Base-by-base conservation (phyloP, 768 basidiomycete genomes). In the Ramaria sp. region DNA sequence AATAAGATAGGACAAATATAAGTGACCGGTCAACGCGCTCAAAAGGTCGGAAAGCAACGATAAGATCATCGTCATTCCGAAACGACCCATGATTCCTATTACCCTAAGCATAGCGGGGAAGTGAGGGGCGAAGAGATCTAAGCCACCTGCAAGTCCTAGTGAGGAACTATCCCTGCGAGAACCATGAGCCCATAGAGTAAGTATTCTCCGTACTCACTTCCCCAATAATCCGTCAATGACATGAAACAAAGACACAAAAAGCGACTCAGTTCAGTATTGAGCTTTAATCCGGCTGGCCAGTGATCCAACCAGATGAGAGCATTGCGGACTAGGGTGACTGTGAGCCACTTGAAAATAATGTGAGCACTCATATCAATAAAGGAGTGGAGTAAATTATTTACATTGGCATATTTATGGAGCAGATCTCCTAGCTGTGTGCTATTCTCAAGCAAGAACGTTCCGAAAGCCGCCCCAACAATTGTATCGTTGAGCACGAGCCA, bases 201-300 rank as follows among this genome's bases (percentile, higher is more conserved):
- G 15, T 42, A n/a, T n/a, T 17, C 34, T 22, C 75, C 9, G 34
- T 13, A 37, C 86, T 48, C 57, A 93, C 93, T 70, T 5, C 77
- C 81, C 91, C 91, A 97, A 2, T 78, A 63, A 0, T 73, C 74
- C 15, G 90, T 78, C 13, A 89, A 60, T 24, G 76, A 77, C 2
- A 84, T 73, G 51, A 96, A 84, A 0, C 79, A 75, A 58, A 82
- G 77, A n/a, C 84, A 81, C 64, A 91, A 87, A 66, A 96, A 87
- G 24, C 76, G 73, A 62, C 91, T 90, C n/a, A 99, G 77, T 63
- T 97, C 90, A 0, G 91, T 90, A 65, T 98, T 98, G 53, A 99
- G 82, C 69, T 99, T 99, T 41, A 99, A 72, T 0, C 96, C 95
- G 1, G 85, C 92, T 0, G 95, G 95, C 95, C 95, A 98, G 59